These are phyloP conservation scores for Trypethelium eluteriae DNA, from an alignment of 495 filamentous ascomycete genomes.

Conservation along the genomic window DNA sequence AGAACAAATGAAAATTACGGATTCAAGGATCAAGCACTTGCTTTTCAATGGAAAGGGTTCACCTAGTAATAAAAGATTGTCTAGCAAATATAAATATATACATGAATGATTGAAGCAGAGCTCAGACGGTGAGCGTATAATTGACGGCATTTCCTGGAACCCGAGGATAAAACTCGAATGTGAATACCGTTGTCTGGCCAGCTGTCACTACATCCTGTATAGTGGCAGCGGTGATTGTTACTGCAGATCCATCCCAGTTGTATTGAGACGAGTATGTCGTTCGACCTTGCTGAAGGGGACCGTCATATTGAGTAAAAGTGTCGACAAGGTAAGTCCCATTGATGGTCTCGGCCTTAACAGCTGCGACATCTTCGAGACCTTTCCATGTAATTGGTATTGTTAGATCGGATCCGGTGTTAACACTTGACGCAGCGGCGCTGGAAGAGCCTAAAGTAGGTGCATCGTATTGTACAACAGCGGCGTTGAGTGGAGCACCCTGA, in stretches of 20 bases:
- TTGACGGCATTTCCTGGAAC: conserved; percentile 39
- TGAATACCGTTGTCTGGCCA: conserved; percentile 42
- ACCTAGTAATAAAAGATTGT: neutral
- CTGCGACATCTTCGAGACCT: conserved; percentile 42
- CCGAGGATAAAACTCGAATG: conserved; percentile 48
- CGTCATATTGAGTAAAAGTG: conserved; percentile 50
- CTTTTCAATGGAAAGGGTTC: conserved; percentile 17
- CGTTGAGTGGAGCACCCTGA: conserved; percentile 39
- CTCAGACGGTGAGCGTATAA: conserved; percentile 41
- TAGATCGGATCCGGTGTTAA: conserved; percentile 42
- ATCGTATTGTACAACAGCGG: conserved; percentile 47
- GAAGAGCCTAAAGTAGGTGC: conserved; percentile 34
- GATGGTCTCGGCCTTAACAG: conserved; percentile 46
- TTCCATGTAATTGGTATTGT: conserved; percentile 47
- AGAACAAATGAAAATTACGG: conserved; percentile 20
- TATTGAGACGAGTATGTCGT: conserved; percentile 45
- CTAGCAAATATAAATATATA: too few species aligned
- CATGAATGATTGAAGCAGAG: too few species aligned
- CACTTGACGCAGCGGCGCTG: conserved; percentile 35
- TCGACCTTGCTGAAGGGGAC: conserved; percentile 47
- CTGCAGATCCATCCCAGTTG: conserved; percentile 41
- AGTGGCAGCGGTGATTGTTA: conserved; percentile 41
- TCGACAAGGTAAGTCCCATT: conserved; percentile 48
- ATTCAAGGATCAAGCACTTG: conserved; percentile 19
- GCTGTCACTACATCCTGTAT: conserved; percentile 43